Evolutionary conservation across 1,139 yeast genomes (phyloP), one percentile per base, ranked within the genome.

Genomic region (Saccharomyces hybrid): DNA sequence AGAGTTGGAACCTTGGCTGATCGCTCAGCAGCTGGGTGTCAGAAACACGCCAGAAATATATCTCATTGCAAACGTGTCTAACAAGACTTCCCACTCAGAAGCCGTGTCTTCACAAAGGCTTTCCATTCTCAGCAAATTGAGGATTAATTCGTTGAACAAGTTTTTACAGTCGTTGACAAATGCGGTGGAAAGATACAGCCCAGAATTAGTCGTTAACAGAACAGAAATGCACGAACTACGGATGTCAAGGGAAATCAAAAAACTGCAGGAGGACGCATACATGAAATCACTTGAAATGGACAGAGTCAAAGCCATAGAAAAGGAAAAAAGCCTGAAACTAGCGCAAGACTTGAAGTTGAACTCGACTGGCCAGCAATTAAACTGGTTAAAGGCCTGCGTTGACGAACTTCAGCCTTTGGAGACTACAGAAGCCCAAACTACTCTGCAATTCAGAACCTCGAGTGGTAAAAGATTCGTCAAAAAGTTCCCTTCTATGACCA

Each of bases 401-500:
- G 53, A 50, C 9, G 28, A 57, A 4, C 54, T 62, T 9, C 50
- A 52, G 5, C 49, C 47, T 9, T 53, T 60, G 16, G 38, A 32
- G n/a, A 32, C 38, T 48, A 56, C 7, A 42, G 61, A 58, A 5
- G 61, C 64, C 20, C 55, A 52, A 9, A 68, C 75, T 2, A 67
- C 67, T 0, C 61, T 74, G 25, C 74, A 74, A 57, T 70, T 84
- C 49, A 73, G 88, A 57, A 71, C 80, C 38, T 74, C 82, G 3
- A 69, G 78, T 44, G 97, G 97, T 1, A 76, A 77, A 50, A 75
- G 95, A 50, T 67, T 84, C 2, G 75, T 87, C 7, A 80, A 82
- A 54, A 77, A 77, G 52, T 81, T 89, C 56, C 65, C 71, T 28
- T 76, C 78, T 25, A 64, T 70, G 5, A 75, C 79, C 14, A 71